These are phyloP conservation scores for Gardenia jasminoides DNA, from an alignment of 257 asterid genomes.

Conservation along the genomic window DNA sequence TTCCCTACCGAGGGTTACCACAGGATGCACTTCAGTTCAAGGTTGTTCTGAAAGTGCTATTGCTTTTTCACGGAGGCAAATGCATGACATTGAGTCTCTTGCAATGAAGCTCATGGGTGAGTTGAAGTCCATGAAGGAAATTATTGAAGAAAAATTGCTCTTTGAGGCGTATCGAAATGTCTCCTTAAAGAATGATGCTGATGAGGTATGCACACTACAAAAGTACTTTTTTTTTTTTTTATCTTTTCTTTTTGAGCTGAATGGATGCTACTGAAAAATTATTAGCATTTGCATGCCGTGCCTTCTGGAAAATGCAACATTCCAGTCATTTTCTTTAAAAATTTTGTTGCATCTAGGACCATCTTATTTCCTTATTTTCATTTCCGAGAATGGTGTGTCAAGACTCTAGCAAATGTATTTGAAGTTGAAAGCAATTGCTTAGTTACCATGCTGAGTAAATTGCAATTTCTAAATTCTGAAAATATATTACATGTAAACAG, in stretches of 20 bases:
- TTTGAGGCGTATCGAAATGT: constrained; percentile 71
- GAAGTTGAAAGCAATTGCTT: neutral
- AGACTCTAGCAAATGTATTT: neutral
- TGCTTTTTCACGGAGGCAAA: constrained; percentile 85
- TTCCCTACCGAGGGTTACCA: constrained; percentile 54
- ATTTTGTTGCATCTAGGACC: neutral
- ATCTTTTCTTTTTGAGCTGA: neutral
- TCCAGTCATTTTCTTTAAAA: neutral
- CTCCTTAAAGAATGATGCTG: constrained; percentile 66
- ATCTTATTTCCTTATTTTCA: neutral
- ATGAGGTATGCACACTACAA: constrained; percentile 56
- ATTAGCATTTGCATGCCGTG: too few species aligned
- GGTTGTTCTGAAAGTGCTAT: constrained; percentile 78
- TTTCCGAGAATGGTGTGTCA: neutral
- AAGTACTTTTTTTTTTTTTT: too few species aligned
- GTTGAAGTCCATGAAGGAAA: constrained; percentile 81
- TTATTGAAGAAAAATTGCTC: constrained; percentile 77
- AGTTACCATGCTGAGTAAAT: neutral
- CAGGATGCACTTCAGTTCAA: constrained; percentile 66
- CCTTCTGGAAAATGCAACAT: neutral
- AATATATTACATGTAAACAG: neutral
- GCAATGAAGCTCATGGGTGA: constrained; percentile 69
- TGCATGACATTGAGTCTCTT: constrained; percentile 79
- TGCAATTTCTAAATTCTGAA: neutral
- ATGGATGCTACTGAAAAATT: neutral